These are phyloP conservation scores for Verticillium albo-atrum DNA, from an alignment of 2,329 filamentous ascomycete species.

Conservation along the genomic window DNA sequence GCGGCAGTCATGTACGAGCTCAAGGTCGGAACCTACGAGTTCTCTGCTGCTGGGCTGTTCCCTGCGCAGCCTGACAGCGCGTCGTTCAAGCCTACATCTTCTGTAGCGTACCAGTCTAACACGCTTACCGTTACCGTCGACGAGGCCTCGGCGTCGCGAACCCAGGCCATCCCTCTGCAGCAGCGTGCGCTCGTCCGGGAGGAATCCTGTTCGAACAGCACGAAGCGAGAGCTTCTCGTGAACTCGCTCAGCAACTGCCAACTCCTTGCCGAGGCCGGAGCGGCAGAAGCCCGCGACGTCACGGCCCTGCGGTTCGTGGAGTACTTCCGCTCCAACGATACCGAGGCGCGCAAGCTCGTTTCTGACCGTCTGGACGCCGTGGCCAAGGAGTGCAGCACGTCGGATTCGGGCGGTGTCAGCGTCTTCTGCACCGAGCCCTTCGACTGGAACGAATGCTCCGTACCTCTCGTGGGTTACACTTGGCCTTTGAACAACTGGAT, in stretches of 20 bases:
- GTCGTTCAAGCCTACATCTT: constrained; percentile 5
- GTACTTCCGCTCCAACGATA: constrained; percentile 16
- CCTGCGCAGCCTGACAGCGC: constrained; percentile 10
- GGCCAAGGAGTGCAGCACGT: constrained; percentile 14
- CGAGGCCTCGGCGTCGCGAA: background rate
- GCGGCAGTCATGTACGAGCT: constrained; percentile 12
- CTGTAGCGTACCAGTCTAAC: constrained; percentile 12
- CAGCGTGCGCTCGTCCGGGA: constrained; percentile 2
- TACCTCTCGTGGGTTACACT: constrained; percentile 16
- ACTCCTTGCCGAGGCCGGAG: constrained; percentile 11
- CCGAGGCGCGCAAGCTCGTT: constrained; percentile 11
- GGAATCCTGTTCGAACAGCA: constrained; percentile 7
- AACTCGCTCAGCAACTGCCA: constrained; percentile 13
- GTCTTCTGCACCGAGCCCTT: constrained; percentile 16
- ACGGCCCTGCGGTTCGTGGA: constrained; percentile 15
- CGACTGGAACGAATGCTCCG: constrained; percentile 11
- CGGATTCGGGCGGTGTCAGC: constrained; percentile 8
- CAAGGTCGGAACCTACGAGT: constrained; percentile 13
- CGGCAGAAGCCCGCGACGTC: constrained; percentile 13
- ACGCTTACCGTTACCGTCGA: constrained; percentile 10
- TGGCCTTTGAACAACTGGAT: constrained; percentile 10
- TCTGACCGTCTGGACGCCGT: constrained; percentile 11
- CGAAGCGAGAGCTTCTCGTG: background rate
- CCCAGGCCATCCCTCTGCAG: constrained; percentile 1
- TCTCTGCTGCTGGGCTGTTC: constrained; percentile 10